Evolutionary conservation across 106 monocot species (phyloP).

Genomic region (Triglochin maritima): DNA sequence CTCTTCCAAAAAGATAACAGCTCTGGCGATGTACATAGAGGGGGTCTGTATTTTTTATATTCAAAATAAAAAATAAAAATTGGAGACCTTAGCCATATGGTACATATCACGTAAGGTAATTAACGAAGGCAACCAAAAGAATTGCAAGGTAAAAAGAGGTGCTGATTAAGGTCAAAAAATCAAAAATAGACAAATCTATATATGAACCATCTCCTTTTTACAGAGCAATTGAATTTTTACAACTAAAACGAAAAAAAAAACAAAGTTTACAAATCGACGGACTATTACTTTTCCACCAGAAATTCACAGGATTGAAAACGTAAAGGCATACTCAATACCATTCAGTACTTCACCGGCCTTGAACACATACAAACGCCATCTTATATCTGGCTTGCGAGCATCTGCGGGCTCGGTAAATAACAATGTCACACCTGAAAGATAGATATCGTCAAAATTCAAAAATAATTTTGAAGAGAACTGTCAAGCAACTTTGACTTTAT

Average conservation of each 20-base stretch:
- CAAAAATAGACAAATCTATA: too few species aligned
- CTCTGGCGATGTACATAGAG: slow-evolving; percentile 85
- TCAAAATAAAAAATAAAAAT: background rate
- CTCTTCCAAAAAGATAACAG: slow-evolving; percentile 92
- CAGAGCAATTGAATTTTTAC: too few species aligned
- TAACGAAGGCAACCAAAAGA: background rate
- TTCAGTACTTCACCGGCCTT: slow-evolving; percentile 88
- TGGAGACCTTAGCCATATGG: background rate
- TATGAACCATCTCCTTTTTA: too few species aligned
- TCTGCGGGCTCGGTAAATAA: slow-evolving; percentile 74
- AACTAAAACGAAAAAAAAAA: background rate
- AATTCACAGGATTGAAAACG: too few species aligned
- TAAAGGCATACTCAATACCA: slow-evolving; percentile 29
- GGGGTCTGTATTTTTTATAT: slow-evolving; percentile 49
- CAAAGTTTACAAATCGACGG: background rate
- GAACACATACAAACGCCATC: slow-evolving; percentile 91
- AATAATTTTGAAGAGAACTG: background rate
- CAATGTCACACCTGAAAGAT: slow-evolving; percentile 56
- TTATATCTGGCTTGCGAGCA: slow-evolving; percentile 75
- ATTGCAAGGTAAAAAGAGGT: too few species aligned
- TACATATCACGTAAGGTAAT: background rate
- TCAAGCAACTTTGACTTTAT: background rate
- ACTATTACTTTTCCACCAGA: background rate
- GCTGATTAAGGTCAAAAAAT: too few species aligned
- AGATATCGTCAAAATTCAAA: background rate